Evolutionary conservation across 148 eudicot genomes (phyloP), one percentile per base, ranked within the genome.

Genomic region (Linanthus parryae): DNA sequence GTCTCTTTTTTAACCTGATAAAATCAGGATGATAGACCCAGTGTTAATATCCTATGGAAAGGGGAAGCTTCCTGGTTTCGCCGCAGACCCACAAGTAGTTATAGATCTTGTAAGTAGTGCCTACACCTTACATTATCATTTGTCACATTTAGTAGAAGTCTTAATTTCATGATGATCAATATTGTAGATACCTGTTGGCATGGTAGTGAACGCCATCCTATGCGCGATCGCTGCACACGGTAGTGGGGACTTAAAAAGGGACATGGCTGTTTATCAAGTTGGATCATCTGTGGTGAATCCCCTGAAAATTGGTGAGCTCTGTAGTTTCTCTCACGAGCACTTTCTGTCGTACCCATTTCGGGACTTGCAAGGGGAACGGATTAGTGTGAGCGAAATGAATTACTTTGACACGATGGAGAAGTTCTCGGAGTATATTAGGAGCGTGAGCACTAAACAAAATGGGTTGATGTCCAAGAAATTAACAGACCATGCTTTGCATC

Each of bases 151-250:
- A n/a, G n/a, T n/a, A n/a, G n/a, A n/a, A n/a, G n/a, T n/a, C n/a
- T n/a, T n/a, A n/a, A n/a, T n/a, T n/a, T n/a, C n/a, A n/a, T n/a
- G n/a, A n/a, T n/a, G 39, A 5, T 35, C 14, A 2, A 35, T 35
- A 2, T 6, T 48, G 27, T 58, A 82, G 89, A 72, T 82, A 14
- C 89, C 89, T 4, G 84, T 65, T 33, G 89, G 79, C 52, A 75
- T 82, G 80, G 84, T 79, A 27, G 89, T 73, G 6, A 82, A 75
- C 40, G 73, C 82, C 3, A 71, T 68, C 21, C 53, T 82, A 30
- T 82, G 78, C 18, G 84, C 84, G 3, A 76, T 78, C 27, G 84
- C 89, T 13, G 79, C 73, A 66, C 84, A 82, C 29, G 89, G 89
- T 24, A n/a, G n/a, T n/a, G 41, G 26, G 21, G 52, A 35, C 1